These are phyloP conservation scores for Domatiomyces catenatus DNA, from an alignment of 2,329 filamentous ascomycete species.

Conservation along the genomic window DNA sequence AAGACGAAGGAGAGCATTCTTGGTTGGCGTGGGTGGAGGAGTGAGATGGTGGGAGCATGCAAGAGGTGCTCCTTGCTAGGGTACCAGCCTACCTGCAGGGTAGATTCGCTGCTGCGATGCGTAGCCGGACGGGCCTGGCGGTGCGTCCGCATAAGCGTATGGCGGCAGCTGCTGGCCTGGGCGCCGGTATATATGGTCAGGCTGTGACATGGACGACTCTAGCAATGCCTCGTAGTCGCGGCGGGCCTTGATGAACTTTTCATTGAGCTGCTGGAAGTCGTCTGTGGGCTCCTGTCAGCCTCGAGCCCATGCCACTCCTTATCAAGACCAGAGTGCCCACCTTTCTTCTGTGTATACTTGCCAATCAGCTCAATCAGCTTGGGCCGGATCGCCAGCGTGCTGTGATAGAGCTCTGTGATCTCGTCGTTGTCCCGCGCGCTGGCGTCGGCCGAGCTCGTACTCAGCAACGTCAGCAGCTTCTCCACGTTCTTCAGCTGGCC, in stretches of 20 bases:
- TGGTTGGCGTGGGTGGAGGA: neutral
- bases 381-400: constrained; percentile 81
- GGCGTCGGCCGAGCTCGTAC: constrained; percentile 64
- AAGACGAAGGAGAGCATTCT: too few species aligned
- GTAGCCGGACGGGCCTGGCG: constrained; percentile 18
- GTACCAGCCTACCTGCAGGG: constrained; percentile 37
- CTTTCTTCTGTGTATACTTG: constrained; percentile 98
- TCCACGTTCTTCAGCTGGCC: constrained; percentile 64
- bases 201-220: constrained; percentile 90
- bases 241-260: constrained; percentile 98
- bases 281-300: constrained; percentile 40
- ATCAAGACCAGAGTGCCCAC: constrained; percentile 32
- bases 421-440: constrained; percentile 91
- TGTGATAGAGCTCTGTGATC: constrained; percentile 80
- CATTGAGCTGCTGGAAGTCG: constrained; percentile 94
- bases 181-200: constrained; percentile 43
- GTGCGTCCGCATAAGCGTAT: constrained; percentile 25
- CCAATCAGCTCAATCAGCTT: constrained; percentile 97
- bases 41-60: neutral
- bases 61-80: neutral
- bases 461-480: constrained; percentile 73
- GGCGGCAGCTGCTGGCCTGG: constrained; percentile 19
- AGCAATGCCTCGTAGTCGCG: constrained; percentile 92
- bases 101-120: constrained; percentile 45
- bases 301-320: neutral